A percentile compares a stretch with the other conserved stretches of the same genome.
Evolutionary conservation across 257 asterid species (phyloP).

Genomic region (Echium plantagineum): DNA sequence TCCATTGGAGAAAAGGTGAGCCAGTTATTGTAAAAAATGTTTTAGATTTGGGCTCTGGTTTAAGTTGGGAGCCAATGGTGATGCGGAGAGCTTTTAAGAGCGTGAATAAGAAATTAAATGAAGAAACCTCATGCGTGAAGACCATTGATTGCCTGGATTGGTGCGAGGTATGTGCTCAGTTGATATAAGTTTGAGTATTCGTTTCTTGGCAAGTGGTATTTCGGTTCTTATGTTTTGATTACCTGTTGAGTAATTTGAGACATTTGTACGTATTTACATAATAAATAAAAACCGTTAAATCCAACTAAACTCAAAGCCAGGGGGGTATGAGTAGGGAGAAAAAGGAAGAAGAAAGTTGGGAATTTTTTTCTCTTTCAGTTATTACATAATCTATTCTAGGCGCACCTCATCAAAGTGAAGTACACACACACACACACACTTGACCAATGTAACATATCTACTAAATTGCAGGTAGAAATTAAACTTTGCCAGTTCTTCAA

Average conservation of each 20-base stretch:
- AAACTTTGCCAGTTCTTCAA: constrained; percentile 54
- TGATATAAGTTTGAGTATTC: not conserved
- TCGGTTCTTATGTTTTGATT: not conserved
- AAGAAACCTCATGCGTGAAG: constrained; percentile 40
- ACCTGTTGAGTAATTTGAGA: not conserved
- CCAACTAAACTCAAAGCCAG: too few relatives aligned
- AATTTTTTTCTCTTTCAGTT: too few relatives aligned
- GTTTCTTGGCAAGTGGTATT: not conserved
- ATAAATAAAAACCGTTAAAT: too few relatives aligned
- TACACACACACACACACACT: not conserved
- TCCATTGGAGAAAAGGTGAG: constrained; percentile 80
- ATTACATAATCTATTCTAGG: too few relatives aligned
- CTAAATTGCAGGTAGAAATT: constrained; percentile 52
- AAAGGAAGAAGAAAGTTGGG: too few relatives aligned
- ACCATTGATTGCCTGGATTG: constrained; percentile 81
- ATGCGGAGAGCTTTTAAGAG: constrained; percentile 75
- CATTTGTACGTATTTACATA: too few relatives aligned
- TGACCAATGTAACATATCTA: not conserved
- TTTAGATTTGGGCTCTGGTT: constrained; percentile 45
- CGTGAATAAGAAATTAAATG: constrained; percentile 43
- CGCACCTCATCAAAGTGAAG: too few relatives aligned
- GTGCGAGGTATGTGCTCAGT: constrained; percentile 50
- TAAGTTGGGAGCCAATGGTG: constrained; percentile 90
- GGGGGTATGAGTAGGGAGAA: too few relatives aligned
- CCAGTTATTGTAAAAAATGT: constrained; percentile 64